Evolutionary conservation across 2,329 filamentous ascomycete species (phyloP).

Genomic region (Claviceps arundinis): DNA sequence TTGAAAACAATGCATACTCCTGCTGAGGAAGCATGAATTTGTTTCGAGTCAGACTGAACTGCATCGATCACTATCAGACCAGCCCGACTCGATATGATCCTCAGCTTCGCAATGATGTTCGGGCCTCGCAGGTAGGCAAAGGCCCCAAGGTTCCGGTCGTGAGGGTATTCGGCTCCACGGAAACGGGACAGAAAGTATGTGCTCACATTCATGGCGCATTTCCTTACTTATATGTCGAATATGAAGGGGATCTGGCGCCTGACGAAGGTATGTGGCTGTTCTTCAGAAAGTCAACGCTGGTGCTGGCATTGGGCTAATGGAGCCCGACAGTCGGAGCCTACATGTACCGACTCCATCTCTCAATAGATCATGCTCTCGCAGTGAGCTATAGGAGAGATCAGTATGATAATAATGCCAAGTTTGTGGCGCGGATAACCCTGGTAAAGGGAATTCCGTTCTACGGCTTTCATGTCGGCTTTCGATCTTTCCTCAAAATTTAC

Average conservation of each 20-base stretch:
- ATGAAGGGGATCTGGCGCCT: conserved; percentile 52
- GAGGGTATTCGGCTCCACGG: conserved; percentile 81
- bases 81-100: conserved; percentile 70
- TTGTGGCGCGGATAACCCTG: conserved; percentile 80
- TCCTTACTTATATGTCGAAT: conserved; percentile 89
- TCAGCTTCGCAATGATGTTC: conserved; percentile 53
- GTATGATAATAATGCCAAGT: conserved; percentile 51
- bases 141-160: conserved; percentile 72
- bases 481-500: conserved; percentile 87
- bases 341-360: conserved; percentile 65
- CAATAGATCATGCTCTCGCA: conserved; percentile 82
- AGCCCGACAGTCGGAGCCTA: conserved; percentile 51
- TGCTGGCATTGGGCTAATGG: conserved; percentile 5
- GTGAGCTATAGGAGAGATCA: conserved; percentile 70
- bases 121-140: conserved; percentile 43
- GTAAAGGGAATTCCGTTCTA: conserved; percentile 94
- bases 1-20: not conserved
- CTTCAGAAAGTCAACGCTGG: not conserved
- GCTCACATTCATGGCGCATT: conserved; percentile 92
- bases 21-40: conserved; percentile 34
- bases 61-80: conserved; percentile 87
- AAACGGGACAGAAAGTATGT: conserved; percentile 91
- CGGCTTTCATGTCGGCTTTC: conserved; percentile 86
- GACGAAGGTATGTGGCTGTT: conserved; percentile 48
- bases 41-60: conserved; percentile 88